phyloP scores from a whole-genome alignment of 495 filamentous ascomycete species.

The Hyaloscypha hepaticicola region DNA sequence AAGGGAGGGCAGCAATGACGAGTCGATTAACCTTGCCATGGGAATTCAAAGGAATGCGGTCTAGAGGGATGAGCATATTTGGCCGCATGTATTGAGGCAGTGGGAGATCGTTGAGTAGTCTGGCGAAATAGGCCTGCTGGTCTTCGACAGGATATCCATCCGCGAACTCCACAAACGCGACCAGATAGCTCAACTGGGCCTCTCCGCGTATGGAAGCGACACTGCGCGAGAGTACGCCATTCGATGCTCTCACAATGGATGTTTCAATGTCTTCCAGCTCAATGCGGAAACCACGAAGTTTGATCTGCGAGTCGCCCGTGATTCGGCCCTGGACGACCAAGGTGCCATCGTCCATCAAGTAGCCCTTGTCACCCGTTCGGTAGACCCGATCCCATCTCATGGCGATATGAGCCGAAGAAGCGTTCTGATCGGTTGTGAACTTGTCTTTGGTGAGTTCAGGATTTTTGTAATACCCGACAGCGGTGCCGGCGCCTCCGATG shows the following conservation, averaged over 20 bases:
- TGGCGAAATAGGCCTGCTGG: not conserved
- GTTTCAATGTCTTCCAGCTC: conserved; percentile 51
- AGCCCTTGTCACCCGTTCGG: conserved; percentile 31
- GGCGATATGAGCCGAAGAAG: not conserved
- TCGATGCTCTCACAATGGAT: conserved; percentile 32
- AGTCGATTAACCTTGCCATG: conserved; percentile 43
- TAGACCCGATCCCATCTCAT: conserved; percentile 27
- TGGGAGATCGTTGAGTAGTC: conserved; percentile 3
- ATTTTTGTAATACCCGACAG: conserved; percentile 41
- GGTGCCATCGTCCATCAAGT: conserved; percentile 33
- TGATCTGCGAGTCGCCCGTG: conserved; percentile 48
- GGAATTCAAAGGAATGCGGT: conserved; percentile 39
- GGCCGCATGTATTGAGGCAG: conserved; percentile 36
- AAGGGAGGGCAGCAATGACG: conserved; percentile 13
- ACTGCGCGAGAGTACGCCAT: conserved; percentile 34
- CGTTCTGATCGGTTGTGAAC: conserved; percentile 38
- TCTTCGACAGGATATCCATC: not conserved
- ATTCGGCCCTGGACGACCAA: conserved; percentile 40
- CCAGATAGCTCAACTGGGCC: conserved; percentile 7
- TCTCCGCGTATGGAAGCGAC: conserved; percentile 35
- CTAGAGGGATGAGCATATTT: conserved; percentile 31
- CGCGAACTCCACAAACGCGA: conserved; percentile 1
- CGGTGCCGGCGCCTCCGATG: conserved; percentile 43
- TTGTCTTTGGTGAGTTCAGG: conserved; percentile 30
- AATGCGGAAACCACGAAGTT: conserved; percentile 52